Percentiles rank a stretch among this genome's conserved stretches.
Evolutionary conservation across 139 green algal genomes (phyloP).

Genomic region (Micromonas pusilla): DNA sequence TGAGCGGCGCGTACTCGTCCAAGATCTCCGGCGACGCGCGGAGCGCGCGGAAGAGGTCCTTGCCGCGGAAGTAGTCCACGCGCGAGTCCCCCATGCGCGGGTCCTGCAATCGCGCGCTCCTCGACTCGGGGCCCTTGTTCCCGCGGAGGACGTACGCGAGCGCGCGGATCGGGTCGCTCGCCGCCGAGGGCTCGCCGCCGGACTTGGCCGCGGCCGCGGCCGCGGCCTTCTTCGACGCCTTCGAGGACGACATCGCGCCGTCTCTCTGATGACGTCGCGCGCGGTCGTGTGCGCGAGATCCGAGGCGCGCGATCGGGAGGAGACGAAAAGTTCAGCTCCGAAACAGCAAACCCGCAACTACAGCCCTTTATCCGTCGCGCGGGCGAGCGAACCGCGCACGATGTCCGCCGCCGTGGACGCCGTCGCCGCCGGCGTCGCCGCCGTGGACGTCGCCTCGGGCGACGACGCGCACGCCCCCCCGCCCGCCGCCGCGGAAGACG

Average conservation of each 20-base stretch:
- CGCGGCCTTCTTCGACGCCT: not conserved
- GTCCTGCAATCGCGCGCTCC: slow-evolving; percentile 22
- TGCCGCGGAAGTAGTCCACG: slow-evolving; percentile 41
- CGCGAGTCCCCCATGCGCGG: slow-evolving; percentile 25
- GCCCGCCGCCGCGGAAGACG: not conserved
- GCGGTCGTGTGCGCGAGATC: too few relatives aligned
- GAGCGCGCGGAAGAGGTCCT: slow-evolving; percentile 34
- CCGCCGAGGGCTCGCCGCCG: not conserved
- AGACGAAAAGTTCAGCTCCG: too few relatives aligned
- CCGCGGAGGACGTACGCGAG: slow-evolving; percentile 7
- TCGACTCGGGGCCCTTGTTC: not conserved
- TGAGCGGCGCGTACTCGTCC: slow-evolving; percentile 1
- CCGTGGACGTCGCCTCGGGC: too few relatives aligned
- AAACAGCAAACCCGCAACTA: too few relatives aligned
- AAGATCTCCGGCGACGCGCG: slow-evolving; percentile 27
- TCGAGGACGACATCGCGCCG: too few relatives aligned
- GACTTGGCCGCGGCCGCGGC: not conserved
- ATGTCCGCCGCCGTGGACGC: not conserved
- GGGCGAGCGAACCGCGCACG: too few relatives aligned
- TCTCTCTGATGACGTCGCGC: too few relatives aligned
- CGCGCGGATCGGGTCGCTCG: not conserved
- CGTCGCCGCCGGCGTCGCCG: not conserved
- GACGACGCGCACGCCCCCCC: not conserved
- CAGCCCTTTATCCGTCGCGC: too few relatives aligned
- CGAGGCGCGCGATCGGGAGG: too few relatives aligned